These are phyloP conservation scores for Fraxinus platypoda DNA, from an alignment of 305 asterid species.

Conservation along the genomic window DNA sequence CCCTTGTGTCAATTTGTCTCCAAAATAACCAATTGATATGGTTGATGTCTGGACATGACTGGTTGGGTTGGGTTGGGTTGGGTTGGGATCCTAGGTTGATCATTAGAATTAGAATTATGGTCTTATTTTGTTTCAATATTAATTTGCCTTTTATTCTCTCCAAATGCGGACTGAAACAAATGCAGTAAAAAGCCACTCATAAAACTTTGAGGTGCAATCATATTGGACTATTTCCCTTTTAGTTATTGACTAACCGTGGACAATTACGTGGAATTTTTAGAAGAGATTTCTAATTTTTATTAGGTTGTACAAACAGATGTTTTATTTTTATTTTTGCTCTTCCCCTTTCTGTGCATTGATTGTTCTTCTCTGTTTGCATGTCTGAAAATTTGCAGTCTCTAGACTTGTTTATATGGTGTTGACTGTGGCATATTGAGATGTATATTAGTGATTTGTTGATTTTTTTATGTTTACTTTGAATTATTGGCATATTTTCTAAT, in stretches of 20 bases:
- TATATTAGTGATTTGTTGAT: constrained; percentile 2
- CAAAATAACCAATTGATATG: background rate
- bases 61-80: background rate
- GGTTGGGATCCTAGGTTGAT: background rate
- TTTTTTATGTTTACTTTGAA: constrained; percentile 3
- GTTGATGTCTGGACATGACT: background rate
- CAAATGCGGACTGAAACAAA: background rate
- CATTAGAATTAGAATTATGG: background rate
- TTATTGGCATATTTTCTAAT: constrained; percentile 15
- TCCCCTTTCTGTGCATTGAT: background rate
- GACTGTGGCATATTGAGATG: background rate
- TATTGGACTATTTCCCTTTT: background rate
- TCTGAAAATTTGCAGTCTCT: background rate
- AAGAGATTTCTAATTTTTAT: background rate
- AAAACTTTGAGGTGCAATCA: background rate
- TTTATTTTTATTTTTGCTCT: background rate
- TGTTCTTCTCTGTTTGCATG: background rate
- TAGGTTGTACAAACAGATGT: background rate
- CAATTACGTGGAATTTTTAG: background rate
- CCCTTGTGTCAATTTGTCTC: background rate
- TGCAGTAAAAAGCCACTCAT: background rate
- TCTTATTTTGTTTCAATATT: background rate
- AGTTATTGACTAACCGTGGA: background rate
- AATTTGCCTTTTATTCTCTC: background rate
- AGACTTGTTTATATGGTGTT: background rate